These are phyloP conservation scores for Aquilaria agallochum DNA, from an alignment of 441 rosid species.

Conservation along the genomic window DNA sequence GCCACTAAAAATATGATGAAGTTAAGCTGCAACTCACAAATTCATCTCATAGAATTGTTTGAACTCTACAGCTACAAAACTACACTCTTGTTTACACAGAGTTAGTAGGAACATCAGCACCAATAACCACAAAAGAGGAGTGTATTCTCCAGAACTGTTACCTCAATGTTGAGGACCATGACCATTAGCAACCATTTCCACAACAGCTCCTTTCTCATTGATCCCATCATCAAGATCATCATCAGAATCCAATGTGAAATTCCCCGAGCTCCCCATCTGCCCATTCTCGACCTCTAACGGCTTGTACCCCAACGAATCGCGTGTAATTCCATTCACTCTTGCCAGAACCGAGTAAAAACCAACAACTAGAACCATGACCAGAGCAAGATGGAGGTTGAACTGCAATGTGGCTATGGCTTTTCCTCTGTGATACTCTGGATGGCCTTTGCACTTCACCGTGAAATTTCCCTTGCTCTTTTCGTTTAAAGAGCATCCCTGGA, in stretches of 20 bases:
- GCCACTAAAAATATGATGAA: too few species aligned
- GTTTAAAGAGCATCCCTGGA: slow-evolving; percentile 63
- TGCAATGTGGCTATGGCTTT: slow-evolving; percentile 91
- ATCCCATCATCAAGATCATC: slow-evolving; percentile 47
- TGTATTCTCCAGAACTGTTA: slow-evolving; percentile 7
- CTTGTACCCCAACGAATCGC: slow-evolving; percentile 37
- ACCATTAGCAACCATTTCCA: slow-evolving; percentile 46
- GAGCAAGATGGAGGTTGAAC: slow-evolving; percentile 86
- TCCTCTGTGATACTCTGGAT: slow-evolving; percentile 74
- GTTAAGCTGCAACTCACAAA: too few species aligned
- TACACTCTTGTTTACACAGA: too few species aligned
- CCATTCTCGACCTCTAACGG: slow-evolving; percentile 68
- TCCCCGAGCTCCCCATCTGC: slow-evolving; percentile 33
- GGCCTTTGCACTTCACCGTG: slow-evolving; percentile 74
- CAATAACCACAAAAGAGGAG: neutral
- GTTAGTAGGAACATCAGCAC: neutral
- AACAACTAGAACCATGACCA: slow-evolving; percentile 49
- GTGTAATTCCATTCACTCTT: slow-evolving; percentile 33
- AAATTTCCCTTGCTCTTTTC: slow-evolving; percentile 77
- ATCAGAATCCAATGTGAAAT: slow-evolving; percentile 76
- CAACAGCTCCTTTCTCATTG: slow-evolving; percentile 26
- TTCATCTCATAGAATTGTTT: too few species aligned
- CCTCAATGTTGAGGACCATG: slow-evolving; percentile 46
- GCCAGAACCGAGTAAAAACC: slow-evolving; percentile 46
- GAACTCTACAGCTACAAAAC: too few species aligned